Evolutionary conservation across 192 early-diverging fungal genomes (phyloP).

Genomic region (Coemansia sp.): DNA sequence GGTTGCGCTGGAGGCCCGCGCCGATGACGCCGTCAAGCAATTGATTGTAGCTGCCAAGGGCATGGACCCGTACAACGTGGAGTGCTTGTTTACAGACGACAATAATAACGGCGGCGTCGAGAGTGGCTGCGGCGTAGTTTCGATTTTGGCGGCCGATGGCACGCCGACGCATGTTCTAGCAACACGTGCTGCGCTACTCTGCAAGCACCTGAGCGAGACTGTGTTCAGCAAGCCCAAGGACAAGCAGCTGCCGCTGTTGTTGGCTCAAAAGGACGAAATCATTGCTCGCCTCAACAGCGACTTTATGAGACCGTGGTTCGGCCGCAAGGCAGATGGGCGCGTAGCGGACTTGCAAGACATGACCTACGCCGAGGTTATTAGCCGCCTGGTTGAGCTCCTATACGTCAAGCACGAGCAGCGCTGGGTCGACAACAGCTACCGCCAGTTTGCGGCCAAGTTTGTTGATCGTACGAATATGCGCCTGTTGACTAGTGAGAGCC

Average conservation of each 20-base stretch:
- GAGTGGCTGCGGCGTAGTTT: constrained; percentile 75
- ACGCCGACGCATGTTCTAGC: constrained; percentile 89
- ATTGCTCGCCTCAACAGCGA: constrained; percentile 82
- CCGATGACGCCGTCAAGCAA: constrained; percentile 74
- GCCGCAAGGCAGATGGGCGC: constrained; percentile 67
- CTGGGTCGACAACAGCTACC: constrained; percentile 80
- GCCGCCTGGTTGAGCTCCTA: constrained; percentile 78
- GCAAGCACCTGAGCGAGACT: constrained; percentile 85
- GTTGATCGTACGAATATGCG: constrained; percentile 70
- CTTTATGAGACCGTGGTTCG: constrained; percentile 96
- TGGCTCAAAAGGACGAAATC: constrained; percentile 81
- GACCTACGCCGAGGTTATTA: constrained; percentile 85
- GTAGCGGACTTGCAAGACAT: constrained; percentile 83
- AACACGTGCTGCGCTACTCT: constrained; percentile 83
- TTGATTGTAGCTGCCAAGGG: constrained; percentile 82
- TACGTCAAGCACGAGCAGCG: constrained; percentile 68
- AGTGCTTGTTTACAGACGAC: constrained; percentile 81
- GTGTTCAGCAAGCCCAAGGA: constrained; percentile 82
- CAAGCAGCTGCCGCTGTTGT: constrained; percentile 71
- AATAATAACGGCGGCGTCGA: constrained; percentile 59
- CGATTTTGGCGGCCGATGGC: constrained; percentile 82
- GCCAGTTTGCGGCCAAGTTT: constrained; percentile 76
- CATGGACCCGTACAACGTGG: constrained; percentile 68
- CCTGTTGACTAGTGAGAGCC: constrained; percentile 74
- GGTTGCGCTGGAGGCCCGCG: constrained; percentile 79